phyloP scores from a whole-genome alignment of 345 rosid species.

The Heritiera fomes region DNA sequence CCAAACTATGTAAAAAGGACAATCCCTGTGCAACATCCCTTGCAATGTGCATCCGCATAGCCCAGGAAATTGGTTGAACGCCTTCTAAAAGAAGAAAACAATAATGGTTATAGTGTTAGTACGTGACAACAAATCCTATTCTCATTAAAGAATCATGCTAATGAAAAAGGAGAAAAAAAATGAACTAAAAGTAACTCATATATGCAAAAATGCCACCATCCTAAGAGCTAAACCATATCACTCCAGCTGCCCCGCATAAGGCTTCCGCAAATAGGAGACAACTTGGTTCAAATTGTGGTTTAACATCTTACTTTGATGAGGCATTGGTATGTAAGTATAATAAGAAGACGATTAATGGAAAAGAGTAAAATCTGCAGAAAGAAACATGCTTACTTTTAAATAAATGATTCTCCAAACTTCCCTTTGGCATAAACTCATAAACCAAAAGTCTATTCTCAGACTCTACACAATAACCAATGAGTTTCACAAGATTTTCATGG shows the following conservation, averaged over 20 bases:
- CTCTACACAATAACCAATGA: slow-evolving; percentile 78
- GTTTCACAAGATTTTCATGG: slow-evolving; percentile 80
- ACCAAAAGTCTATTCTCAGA: slow-evolving; percentile 69
- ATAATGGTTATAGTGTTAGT: not conserved
- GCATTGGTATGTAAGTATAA: not conserved
- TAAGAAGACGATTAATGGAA: not conserved
- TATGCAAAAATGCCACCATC: not conserved
- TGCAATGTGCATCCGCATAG: slow-evolving; percentile 52
- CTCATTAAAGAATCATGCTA: not conserved
- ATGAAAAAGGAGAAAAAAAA: not conserved
- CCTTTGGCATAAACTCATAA: slow-evolving; percentile 83
- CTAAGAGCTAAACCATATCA: slow-evolving; percentile 1
- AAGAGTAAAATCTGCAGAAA: not conserved
- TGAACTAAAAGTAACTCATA: not conserved
- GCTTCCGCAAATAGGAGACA: not conserved
- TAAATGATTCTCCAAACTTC: slow-evolving; percentile 90
- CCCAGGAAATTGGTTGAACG: slow-evolving; percentile 60
- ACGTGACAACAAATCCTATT: not conserved
- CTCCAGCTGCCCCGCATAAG: not conserved
- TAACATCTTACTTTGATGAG: not conserved
- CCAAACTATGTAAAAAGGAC: slow-evolving; percentile 60
- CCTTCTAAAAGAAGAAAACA: slow-evolving; percentile 40
- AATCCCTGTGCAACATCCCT: slow-evolving; percentile 55
- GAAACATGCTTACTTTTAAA: slow-evolving; percentile 63
- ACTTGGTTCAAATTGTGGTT: not conserved